Conservation (phyloP, 768 basidiomycete genomes). For the Lactarius psammicola region DNA sequence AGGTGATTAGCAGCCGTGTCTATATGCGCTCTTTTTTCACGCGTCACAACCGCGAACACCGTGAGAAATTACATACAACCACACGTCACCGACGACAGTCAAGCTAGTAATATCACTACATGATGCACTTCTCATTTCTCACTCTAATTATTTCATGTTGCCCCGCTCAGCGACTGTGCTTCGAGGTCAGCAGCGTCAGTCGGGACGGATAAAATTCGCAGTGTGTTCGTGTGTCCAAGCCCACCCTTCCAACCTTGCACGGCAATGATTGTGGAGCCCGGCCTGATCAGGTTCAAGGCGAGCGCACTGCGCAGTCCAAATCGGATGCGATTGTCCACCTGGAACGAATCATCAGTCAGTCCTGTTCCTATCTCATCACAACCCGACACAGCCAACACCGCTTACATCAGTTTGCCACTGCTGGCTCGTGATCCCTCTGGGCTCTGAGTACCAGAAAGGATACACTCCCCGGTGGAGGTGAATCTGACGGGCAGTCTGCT, state of each 20-base stretch:
- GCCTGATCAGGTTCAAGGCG: constrained; percentile 79
- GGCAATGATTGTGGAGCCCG: constrained; percentile 87
- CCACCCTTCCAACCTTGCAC: constrained; percentile 99
- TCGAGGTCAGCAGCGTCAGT: constrained; percentile 78
- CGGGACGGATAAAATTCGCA: constrained; percentile 80
- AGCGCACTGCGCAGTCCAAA: constrained; percentile 86
- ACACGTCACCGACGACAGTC: background rate
- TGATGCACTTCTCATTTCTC: constrained; percentile 21
- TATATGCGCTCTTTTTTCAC: background rate
- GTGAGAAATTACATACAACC: background rate
- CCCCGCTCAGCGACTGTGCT: constrained; percentile 55
- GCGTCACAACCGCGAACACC: background rate
- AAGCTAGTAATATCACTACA: background rate
- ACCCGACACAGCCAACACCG: constrained; percentile 10
- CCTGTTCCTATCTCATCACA: constrained; percentile 14
- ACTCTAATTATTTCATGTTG: constrained; percentile 4
- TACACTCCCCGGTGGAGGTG: constrained; percentile 97
- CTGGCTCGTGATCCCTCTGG: constrained; percentile 79
- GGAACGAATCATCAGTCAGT: constrained; percentile 12
- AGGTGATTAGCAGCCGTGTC: background rate
- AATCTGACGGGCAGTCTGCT: constrained; percentile 93
- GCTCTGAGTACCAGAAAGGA: constrained; percentile 95
- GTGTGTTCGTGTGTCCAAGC: constrained; percentile 91
- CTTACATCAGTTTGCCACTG: constrained; percentile 98
- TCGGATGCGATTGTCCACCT: constrained; percentile 89